Evolutionary conservation across 805 yeast genomes (phyloP).

Genomic region (Isabelozyma heimii): DNA sequence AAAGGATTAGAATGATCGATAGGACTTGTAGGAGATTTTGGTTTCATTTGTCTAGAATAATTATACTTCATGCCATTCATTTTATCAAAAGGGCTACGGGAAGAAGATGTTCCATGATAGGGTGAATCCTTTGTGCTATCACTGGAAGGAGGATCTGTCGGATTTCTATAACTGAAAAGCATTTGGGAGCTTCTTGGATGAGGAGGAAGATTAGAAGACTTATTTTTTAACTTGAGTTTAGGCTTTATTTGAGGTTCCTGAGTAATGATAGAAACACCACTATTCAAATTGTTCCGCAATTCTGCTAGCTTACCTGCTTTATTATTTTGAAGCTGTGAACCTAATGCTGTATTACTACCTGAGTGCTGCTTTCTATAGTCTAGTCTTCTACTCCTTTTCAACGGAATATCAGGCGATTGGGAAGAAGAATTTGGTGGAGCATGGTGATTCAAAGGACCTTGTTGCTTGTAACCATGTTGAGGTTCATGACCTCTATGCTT

Average conservation of each 20-base stretch:
- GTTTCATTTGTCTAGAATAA: not conserved
- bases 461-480: slow-evolving; percentile 1
- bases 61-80: not conserved
- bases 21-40: not conserved
- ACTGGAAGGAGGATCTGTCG: slow-evolving; percentile 7
- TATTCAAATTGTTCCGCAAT: slow-evolving; percentile 14
- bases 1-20: not conserved
- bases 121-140: slow-evolving; percentile 16
- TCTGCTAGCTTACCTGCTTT: slow-evolving; percentile 20
- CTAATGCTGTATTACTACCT: slow-evolving; percentile 9
- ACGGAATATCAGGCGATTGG: slow-evolving; percentile 20
- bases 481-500: not conserved
- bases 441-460: not conserved
- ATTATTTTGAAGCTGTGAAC: slow-evolving; percentile 20
- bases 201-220: slow-evolving; percentile 2
- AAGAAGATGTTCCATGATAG: slow-evolving; percentile 14
- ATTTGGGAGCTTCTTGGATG: slow-evolving; percentile 31
- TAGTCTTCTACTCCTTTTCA: slow-evolving; percentile 37
- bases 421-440: slow-evolving; percentile 1
- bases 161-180: slow-evolving; percentile 33
- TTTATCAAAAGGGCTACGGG: slow-evolving; percentile 1
- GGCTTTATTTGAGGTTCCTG: slow-evolving; percentile 4
- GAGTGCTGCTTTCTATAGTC: slow-evolving; percentile 33
- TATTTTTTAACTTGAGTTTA: slow-evolving; percentile 4
- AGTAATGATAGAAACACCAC: slow-evolving; percentile 1